A percentile compares a stretch with the other conserved stretches of the same genome.
These are phyloP conservation scores for Boletus rex-veris DNA, from an alignment of 768 basidiomycete species.

Conservation along the genomic window DNA sequence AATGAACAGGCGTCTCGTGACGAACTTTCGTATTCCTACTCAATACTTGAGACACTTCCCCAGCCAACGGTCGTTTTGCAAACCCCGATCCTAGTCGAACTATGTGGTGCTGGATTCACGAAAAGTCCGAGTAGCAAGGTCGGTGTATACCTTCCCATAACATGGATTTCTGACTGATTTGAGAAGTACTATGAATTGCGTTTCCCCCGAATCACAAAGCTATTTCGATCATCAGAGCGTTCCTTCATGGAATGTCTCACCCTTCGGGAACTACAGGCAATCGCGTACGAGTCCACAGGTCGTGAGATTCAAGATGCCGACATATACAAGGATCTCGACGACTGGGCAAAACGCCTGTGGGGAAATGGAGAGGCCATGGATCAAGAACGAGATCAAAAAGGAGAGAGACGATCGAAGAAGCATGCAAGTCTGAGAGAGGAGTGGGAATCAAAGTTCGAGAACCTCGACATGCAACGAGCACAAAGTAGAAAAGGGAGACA, in stretches of 20 bases:
- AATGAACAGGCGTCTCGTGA: conserved; percentile 5
- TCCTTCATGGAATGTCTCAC: conserved; percentile 56
- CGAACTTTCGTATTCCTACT: conserved; percentile 53
- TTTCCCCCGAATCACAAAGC: conserved; percentile 76
- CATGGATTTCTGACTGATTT: background rate
- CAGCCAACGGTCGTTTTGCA: conserved; percentile 56
- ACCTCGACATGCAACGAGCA: conserved; percentile 18
- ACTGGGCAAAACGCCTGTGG: conserved; percentile 42
- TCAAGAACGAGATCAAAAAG: conserved; percentile 16
- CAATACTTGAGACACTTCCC: conserved; percentile 43
- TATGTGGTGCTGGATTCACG: conserved; percentile 82
- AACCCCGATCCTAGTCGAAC: conserved; percentile 63
- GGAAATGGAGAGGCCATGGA: conserved; percentile 39
- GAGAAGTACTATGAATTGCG: conserved; percentile 76
- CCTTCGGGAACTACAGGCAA: conserved; percentile 47
- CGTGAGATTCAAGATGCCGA: conserved; percentile 38
- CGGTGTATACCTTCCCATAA: conserved; percentile 11
- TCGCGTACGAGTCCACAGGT: conserved; percentile 55
- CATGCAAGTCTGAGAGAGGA: conserved; percentile 34
- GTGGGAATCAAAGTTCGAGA: conserved; percentile 43
- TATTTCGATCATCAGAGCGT: conserved; percentile 58
- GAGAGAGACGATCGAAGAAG: conserved; percentile 36
- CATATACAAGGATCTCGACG: conserved; percentile 47
- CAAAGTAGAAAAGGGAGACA: conserved; percentile 21
- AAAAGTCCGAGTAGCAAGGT: conserved; percentile 60